Conservation (phyloP, 495 filamentous ascomycete genomes). For the Aspergillus egyptiacus region DNA sequence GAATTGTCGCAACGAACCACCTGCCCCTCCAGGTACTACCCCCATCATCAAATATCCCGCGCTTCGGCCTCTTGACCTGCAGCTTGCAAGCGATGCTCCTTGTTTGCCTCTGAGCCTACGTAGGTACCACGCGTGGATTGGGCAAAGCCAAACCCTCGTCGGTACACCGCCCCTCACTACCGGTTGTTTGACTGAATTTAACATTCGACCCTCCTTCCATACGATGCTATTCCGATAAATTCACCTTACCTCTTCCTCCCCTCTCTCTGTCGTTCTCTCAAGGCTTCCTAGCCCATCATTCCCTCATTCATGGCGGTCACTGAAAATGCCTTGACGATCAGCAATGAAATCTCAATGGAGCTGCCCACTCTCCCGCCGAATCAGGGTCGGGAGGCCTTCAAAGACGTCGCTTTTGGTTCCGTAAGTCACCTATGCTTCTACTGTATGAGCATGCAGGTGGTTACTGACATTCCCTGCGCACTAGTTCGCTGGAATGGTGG, state of each 20-base stretch:
- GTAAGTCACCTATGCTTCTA: slow-evolving; percentile 43
- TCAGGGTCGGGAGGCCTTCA: slow-evolving; percentile 60
- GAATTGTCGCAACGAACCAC: slow-evolving; percentile 16
- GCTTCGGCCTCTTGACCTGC: slow-evolving; percentile 13
- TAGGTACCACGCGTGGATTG: slow-evolving; percentile 20
- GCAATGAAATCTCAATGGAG: slow-evolving; percentile 37
- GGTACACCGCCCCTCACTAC: slow-evolving; percentile 28
- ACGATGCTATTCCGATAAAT: slow-evolving; percentile 22
- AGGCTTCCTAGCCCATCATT: slow-evolving; percentile 1
- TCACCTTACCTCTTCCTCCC: slow-evolving; percentile 17
- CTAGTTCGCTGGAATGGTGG: slow-evolving; percentile 78
- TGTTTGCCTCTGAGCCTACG: slow-evolving; percentile 8
- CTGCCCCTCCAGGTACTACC: slow-evolving; percentile 2
- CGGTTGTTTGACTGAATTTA: slow-evolving; percentile 18
- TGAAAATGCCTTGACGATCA: slow-evolving; percentile 36
- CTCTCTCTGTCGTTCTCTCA: slow-evolving; percentile 5
- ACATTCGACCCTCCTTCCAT: slow-evolving; percentile 12
- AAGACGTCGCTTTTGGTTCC: slow-evolving; percentile 80
- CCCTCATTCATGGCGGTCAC: slow-evolving; percentile 35
- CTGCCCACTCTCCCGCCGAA: slow-evolving; percentile 41
- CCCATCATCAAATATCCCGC: slow-evolving; percentile 14
- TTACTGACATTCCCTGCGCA: slow-evolving; percentile 11
- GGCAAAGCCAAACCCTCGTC: slow-evolving; percentile 30
- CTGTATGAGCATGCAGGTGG: background rate
- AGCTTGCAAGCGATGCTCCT: slow-evolving; percentile 19